These are phyloP conservation scores for Boletus subparvulus DNA, from an alignment of 768 basidiomycete genomes.

Conservation along the genomic window DNA sequence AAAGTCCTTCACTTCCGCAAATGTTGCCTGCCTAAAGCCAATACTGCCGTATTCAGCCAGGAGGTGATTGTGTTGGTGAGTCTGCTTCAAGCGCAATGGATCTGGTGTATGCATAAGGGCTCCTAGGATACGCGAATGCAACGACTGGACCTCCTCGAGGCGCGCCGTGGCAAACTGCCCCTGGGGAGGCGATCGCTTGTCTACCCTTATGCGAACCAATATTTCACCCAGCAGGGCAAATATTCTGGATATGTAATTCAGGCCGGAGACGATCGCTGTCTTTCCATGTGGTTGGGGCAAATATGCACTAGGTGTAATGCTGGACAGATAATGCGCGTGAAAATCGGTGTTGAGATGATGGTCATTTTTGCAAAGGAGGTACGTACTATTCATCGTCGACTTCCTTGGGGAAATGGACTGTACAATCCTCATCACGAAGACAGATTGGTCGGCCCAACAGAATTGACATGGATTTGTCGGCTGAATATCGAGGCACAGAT, in stretches of 20 bases:
- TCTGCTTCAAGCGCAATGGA: slow-evolving; percentile 65
- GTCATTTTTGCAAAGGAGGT: slow-evolving; percentile 23
- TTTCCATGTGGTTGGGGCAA: slow-evolving; percentile 85
- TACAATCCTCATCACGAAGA: slow-evolving; percentile 88
- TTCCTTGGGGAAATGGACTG: slow-evolving; percentile 84
- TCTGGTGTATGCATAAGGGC: slow-evolving; percentile 78
- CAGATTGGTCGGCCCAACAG: slow-evolving; percentile 82
- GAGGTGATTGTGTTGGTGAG: slow-evolving; percentile 46
- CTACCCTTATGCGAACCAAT: slow-evolving; percentile 80
- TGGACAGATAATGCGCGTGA: slow-evolving; percentile 28
- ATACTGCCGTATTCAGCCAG: slow-evolving; percentile 65
- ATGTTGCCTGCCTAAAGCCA: slow-evolving; percentile 79
- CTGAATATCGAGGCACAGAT: slow-evolving; percentile 35
- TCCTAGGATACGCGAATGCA: slow-evolving; percentile 73
- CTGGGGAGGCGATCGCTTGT: slow-evolving; percentile 82
- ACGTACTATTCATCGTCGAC: slow-evolving; percentile 88
- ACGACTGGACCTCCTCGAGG: slow-evolving; percentile 79
- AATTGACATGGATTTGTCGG: slow-evolving; percentile 89
- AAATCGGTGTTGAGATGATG: slow-evolving; percentile 25
- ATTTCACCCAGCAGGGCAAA: slow-evolving; percentile 86
- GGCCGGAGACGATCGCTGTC: slow-evolving; percentile 80
- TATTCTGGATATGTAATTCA: slow-evolving; percentile 84
- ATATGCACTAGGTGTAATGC: slow-evolving; percentile 83
- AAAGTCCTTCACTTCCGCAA: slow-evolving; percentile 86
- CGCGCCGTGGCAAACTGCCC: slow-evolving; percentile 84